These are phyloP conservation scores for Cochlearia excelsa DNA, from an alignment of 345 rosid genomes.

Conservation along the genomic window DNA sequence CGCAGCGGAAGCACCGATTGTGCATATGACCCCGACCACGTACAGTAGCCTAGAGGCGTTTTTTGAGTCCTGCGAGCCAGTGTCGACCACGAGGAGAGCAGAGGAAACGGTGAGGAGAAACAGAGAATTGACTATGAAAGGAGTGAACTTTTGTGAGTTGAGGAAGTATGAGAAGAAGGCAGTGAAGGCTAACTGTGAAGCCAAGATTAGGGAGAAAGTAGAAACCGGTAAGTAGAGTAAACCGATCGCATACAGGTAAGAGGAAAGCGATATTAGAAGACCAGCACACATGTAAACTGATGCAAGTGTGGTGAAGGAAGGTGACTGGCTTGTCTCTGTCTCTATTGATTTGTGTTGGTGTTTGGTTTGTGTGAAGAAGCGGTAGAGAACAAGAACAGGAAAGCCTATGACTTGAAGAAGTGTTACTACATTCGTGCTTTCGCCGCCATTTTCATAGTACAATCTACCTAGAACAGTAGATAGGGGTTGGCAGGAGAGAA, in stretches of 20 bases:
- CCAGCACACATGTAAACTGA: slow-evolving; percentile 36
- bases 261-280: slow-evolving; percentile 28
- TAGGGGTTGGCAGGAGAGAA: slow-evolving; percentile 40
- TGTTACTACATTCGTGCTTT: slow-evolving; percentile 45
- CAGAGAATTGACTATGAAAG: slow-evolving; percentile 39
- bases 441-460: slow-evolving; percentile 50
- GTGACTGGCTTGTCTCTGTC: neutral
- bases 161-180: slow-evolving; percentile 50
- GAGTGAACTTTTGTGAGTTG: slow-evolving; percentile 43
- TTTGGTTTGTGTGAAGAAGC: slow-evolving; percentile 27
- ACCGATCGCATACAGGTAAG: slow-evolving; percentile 43
- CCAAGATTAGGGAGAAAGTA: slow-evolving; percentile 40
- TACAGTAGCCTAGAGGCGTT: slow-evolving; percentile 25
- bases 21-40: slow-evolving; percentile 41
- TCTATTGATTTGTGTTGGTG: neutral
- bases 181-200: slow-evolving; percentile 47
- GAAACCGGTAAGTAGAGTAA: slow-evolving; percentile 49
- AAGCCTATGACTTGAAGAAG: slow-evolving; percentile 45
- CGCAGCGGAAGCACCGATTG: slow-evolving; percentile 41
- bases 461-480: slow-evolving; percentile 43
- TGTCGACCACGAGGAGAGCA: slow-evolving; percentile 34
- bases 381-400: slow-evolving; percentile 44
- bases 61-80: slow-evolving; percentile 10
- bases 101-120: slow-evolving; percentile 52
- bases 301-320: slow-evolving; percentile 9